Evolutionary conservation across 805 yeast genomes (phyloP).

Genomic region (Candida peoriensis): DNA sequence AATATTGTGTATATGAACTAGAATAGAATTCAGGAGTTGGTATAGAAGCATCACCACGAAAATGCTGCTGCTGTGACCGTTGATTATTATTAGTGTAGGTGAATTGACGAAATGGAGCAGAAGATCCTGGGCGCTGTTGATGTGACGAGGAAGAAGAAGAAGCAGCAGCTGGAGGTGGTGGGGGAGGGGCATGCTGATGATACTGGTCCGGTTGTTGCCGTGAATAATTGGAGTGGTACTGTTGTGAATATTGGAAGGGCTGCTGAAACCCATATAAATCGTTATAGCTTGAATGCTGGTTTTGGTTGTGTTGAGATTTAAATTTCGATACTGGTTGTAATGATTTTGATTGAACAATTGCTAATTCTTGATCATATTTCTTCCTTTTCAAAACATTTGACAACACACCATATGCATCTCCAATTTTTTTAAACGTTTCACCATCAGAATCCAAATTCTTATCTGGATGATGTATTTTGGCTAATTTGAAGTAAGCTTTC

Average conservation of each 20-base stretch:
- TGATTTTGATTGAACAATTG: neutral
- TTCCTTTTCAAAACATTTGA: conserved; percentile 22
- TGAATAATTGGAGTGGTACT: neutral
- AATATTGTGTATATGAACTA: too few relatives aligned
- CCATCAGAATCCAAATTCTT: conserved; percentile 21
- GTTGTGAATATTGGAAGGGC: neutral
- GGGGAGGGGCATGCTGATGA: neutral
- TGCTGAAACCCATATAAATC: neutral
- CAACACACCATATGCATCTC: conserved; percentile 29
- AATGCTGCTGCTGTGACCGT: too few relatives aligned
- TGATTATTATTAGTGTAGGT: too few relatives aligned
- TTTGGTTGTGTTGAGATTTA: neutral
- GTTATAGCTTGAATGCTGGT: neutral
- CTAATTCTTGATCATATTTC: conserved; percentile 22
- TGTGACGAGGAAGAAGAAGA: neutral
- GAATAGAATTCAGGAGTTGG: too few relatives aligned
- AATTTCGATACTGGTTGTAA: neutral
- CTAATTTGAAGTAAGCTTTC: conserved; percentile 36
- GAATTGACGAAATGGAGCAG: neutral
- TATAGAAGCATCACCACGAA: too few relatives aligned
- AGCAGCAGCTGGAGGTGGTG: neutral
- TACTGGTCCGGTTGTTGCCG: neutral
- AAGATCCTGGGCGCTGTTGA: neutral
- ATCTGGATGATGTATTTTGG: conserved; percentile 44
- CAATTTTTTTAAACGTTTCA: conserved; percentile 28